phyloP scores from a whole-genome alignment of 2,329 filamentous ascomycete species.

The Paracorniculantispora psalliotae region DNA sequence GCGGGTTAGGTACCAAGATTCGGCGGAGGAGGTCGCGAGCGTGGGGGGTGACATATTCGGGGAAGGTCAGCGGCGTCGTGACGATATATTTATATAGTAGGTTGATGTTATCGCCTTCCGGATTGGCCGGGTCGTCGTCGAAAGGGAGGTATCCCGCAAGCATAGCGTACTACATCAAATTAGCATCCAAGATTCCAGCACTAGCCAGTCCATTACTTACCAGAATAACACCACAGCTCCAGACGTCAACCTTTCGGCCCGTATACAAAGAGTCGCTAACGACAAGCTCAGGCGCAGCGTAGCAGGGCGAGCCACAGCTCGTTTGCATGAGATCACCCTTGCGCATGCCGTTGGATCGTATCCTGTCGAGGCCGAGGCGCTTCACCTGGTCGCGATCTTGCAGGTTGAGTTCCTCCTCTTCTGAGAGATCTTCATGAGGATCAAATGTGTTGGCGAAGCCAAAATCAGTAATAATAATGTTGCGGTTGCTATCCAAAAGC shows the following conservation, averaged over 20 bases:
- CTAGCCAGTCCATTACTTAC: constrained; percentile 51
- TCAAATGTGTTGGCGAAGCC: constrained; percentile 98
- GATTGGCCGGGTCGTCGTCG: constrained; percentile 96
- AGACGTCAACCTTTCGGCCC: constrained; percentile 95
- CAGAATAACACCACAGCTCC: constrained; percentile 98
- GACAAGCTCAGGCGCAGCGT: constrained; percentile 92
- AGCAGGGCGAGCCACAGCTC: constrained; percentile 96
- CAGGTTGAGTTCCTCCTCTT: constrained; percentile 85
- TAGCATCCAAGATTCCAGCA: not conserved
- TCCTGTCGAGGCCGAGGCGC: constrained; percentile 74
- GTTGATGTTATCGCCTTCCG: constrained; percentile 98
- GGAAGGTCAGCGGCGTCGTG: constrained; percentile 92
- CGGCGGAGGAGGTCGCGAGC: constrained; percentile 86
- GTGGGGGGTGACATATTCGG: constrained; percentile 97
- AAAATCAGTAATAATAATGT: constrained; percentile 99
- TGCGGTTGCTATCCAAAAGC: constrained; percentile 89
- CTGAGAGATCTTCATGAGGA: constrained; percentile 76
- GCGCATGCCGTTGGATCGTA: constrained; percentile 68
- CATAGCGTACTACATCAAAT: constrained; percentile 78
- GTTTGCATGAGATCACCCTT: constrained; percentile 98
- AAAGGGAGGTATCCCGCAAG: constrained; percentile 95
- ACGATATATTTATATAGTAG: constrained; percentile 99
- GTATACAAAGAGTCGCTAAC: constrained; percentile 97
- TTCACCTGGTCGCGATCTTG: constrained; percentile 86
- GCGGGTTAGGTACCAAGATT: constrained; percentile 90